Evolutionary conservation across 2,329 filamentous ascomycete genomes (phyloP).

Genomic region (Penicillium thymicola): DNA sequence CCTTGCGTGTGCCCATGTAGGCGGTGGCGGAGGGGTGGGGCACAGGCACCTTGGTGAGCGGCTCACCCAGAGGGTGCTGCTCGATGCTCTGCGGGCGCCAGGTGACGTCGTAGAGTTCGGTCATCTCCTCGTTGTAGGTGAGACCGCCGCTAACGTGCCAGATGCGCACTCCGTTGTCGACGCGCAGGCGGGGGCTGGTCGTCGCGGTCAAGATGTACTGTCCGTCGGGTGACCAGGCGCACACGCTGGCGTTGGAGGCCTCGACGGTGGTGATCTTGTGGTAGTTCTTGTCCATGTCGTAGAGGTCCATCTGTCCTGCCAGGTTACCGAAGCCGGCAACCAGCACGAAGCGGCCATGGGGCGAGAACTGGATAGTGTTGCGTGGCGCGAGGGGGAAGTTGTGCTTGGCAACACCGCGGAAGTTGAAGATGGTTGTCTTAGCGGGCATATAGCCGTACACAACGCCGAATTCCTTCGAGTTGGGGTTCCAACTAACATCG

Average conservation of each 20-base stretch:
- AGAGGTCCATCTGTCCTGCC: slow-evolving; percentile 95
- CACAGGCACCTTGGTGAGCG: slow-evolving; percentile 68
- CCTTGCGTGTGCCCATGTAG: too few species aligned
- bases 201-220: slow-evolving; percentile 96
- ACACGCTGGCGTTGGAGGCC: slow-evolving; percentile 91
- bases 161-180: slow-evolving; percentile 93
- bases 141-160: slow-evolving; percentile 87
- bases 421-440: slow-evolving; percentile 97
- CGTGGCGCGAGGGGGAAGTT: slow-evolving; percentile 82
- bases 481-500: slow-evolving; percentile 97
- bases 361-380: slow-evolving; percentile 94
- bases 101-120: slow-evolving; percentile 83
- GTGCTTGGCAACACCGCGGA: slow-evolving; percentile 76
- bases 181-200: slow-evolving; percentile 87
- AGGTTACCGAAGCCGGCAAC: slow-evolving; percentile 97
- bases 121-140: slow-evolving; percentile 95
- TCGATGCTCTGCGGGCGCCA: slow-evolving; percentile 75
- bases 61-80: slow-evolving; percentile 63
- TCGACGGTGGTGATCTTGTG: slow-evolving; percentile 90
- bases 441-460: slow-evolving; percentile 99
- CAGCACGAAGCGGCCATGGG: slow-evolving; percentile 85
- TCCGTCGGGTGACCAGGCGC: slow-evolving; percentile 95
- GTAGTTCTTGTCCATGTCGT: slow-evolving; percentile 92
- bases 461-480: slow-evolving; percentile 95
- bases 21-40: slow-evolving; percentile 79